phyloP scores from a whole-genome alignment of 345 rosid genomes.

The Rhizophora apiculata region DNA sequence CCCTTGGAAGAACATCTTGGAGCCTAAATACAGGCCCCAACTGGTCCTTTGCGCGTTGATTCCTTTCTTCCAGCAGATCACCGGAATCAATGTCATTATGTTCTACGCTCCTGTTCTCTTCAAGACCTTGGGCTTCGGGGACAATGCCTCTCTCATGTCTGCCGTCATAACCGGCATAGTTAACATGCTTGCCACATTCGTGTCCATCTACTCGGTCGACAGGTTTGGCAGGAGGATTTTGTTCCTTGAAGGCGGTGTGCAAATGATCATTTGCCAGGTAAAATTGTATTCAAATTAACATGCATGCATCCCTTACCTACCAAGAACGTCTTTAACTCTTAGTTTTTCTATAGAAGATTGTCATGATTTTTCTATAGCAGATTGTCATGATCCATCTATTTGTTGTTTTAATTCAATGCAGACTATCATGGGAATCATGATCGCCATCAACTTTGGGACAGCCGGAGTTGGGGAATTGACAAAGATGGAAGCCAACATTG shows the following conservation, averaged over 20 bases:
- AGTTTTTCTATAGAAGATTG: no score
- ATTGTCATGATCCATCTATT: no score
- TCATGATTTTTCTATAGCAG: no score
- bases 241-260: slow-evolving; percentile 69
- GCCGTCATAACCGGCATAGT: slow-evolving; percentile 64
- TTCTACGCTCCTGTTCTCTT: slow-evolving; percentile 77
- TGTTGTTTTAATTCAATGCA: neutral
- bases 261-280: slow-evolving; percentile 75
- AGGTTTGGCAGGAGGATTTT: slow-evolving; percentile 58
- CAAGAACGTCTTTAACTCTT: no score
- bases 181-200: slow-evolving; percentile 55
- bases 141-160: slow-evolving; percentile 63
- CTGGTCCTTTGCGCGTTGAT: slow-evolving; percentile 44
- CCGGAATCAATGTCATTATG: slow-evolving; percentile 73
- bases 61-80: slow-evolving; percentile 74
- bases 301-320: no score
- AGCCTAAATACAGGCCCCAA: slow-evolving; percentile 60
- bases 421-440: slow-evolving; percentile 26
- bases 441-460: slow-evolving; percentile 32
- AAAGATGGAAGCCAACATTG: slow-evolving; percentile 14
- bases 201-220: slow-evolving; percentile 56
- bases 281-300: no score
- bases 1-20: slow-evolving; percentile 64
- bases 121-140: slow-evolving; percentile 67
- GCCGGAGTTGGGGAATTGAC: slow-evolving; percentile 29